These are phyloP conservation scores for Thelonectria olida DNA, from an alignment of 2,329 filamentous ascomycete genomes.

Conservation along the genomic window DNA sequence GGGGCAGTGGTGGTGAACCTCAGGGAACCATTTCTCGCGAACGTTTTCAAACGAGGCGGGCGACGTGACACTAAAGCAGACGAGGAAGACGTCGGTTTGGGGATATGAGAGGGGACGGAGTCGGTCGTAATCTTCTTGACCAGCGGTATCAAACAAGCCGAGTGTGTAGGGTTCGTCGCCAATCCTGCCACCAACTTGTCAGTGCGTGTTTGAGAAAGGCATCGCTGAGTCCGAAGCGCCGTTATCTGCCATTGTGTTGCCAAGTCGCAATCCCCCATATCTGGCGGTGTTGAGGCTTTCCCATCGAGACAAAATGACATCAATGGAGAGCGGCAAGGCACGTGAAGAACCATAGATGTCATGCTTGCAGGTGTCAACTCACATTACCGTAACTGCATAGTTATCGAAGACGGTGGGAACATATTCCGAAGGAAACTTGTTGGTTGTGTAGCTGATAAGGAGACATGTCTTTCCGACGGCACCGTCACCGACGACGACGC, in stretches of 20 bases:
- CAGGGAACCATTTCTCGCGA: slow-evolving; percentile 97
- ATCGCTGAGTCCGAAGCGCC: neutral
- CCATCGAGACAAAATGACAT: slow-evolving; percentile 12
- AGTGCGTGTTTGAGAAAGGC: slow-evolving; percentile 19
- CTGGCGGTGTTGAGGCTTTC: slow-evolving; percentile 5
- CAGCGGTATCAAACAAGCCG: slow-evolving; percentile 96
- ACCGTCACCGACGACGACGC: slow-evolving; percentile 99
- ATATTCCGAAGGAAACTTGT: slow-evolving; percentile 99
- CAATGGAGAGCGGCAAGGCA: slow-evolving; percentile 22
- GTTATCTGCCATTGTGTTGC: slow-evolving; percentile 7
- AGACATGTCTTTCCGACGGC: slow-evolving; percentile 99
- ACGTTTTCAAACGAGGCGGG: slow-evolving; percentile 99
- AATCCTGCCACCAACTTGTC: slow-evolving; percentile 71
- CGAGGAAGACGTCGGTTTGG: slow-evolving; percentile 97
- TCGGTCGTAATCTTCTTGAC: slow-evolving; percentile 99
- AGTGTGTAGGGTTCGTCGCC: slow-evolving; percentile 98
- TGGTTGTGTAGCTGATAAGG: slow-evolving; percentile 98
- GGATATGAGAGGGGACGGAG: slow-evolving; percentile 96
- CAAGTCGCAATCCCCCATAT: slow-evolving; percentile 12
- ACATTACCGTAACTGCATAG: slow-evolving; percentile 99
- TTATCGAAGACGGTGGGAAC: slow-evolving; percentile 99
- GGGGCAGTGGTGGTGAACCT: slow-evolving; percentile 98
- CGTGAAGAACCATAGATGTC: slow-evolving; percentile 27
- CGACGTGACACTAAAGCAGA: slow-evolving; percentile 98
- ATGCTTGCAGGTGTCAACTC: slow-evolving; percentile 57